These are phyloP conservation scores for Aspergillus baeticus DNA, from an alignment of 495 filamentous ascomycete genomes.

Conservation along the genomic window DNA sequence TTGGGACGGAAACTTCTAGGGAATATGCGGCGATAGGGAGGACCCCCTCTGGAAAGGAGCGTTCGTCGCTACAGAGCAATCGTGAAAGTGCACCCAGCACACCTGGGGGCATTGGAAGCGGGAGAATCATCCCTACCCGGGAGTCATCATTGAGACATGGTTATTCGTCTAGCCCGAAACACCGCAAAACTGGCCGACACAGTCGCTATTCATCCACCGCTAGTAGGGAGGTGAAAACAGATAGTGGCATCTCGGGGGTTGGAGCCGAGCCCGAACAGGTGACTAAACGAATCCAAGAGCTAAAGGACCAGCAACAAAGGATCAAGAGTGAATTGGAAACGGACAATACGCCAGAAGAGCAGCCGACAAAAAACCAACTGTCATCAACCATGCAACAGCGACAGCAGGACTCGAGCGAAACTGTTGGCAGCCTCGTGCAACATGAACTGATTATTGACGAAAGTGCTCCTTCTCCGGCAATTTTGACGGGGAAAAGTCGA, in stretches of 20 bases:
- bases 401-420: constrained; percentile 26
- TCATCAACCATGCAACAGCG: constrained; percentile 25
- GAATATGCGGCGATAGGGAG: constrained; percentile 18
- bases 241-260: constrained; percentile 32
- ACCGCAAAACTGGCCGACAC: constrained; percentile 35
- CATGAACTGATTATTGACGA: constrained; percentile 47
- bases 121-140: constrained; percentile 59
- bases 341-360: constrained; percentile 34
- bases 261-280: constrained; percentile 45
- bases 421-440: constrained; percentile 19
- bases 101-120: constrained; percentile 47
- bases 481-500: constrained; percentile 54
- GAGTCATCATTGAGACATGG: constrained; percentile 68
- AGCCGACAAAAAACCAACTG: constrained; percentile 30
- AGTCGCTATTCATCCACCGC: constrained; percentile 40
- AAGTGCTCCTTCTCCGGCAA: constrained; percentile 67
- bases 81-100: constrained; percentile 30
- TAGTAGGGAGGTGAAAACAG: constrained; percentile 34
- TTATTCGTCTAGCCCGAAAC: constrained; percentile 36
- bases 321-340: constrained; percentile 41
- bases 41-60: constrained; percentile 29
- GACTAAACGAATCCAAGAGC: constrained; percentile 48
- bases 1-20: constrained; percentile 22
- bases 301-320: constrained; percentile 51
- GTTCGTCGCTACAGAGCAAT: constrained; percentile 25